A percentile compares a stretch with the other conserved stretches of the same genome.
Conservation (phyloP, 257 asterid species). For the Leptodermis oblonga region DNA sequence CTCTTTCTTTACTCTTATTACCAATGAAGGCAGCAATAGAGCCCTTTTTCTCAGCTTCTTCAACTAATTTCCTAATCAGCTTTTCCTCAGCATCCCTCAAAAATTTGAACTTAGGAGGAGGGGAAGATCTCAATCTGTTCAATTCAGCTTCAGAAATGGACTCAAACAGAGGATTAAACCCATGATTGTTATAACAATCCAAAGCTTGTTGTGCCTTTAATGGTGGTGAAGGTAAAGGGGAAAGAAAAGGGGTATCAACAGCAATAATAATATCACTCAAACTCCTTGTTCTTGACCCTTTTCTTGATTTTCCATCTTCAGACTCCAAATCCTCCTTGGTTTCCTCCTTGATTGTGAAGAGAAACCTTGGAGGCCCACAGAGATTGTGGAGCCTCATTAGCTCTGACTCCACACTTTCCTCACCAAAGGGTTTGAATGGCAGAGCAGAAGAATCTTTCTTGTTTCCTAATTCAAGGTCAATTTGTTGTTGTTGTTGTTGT, state of each 20-base stretch:
- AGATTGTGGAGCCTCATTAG: constrained; percentile 79
- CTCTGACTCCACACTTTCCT: constrained; percentile 67
- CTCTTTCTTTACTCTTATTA: constrained; percentile 37
- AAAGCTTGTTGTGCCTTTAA: constrained; percentile 31
- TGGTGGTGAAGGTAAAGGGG: constrained; percentile 75
- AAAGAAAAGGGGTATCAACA: constrained; percentile 39
- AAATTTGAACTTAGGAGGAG: constrained; percentile 92
- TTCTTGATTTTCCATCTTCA: constrained; percentile 67
- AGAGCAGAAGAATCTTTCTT: constrained; percentile 21
- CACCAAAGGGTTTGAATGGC: constrained; percentile 39
- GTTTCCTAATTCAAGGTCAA: constrained; percentile 55
- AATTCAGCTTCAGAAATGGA: constrained; percentile 54
- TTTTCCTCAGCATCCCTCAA: constrained; percentile 95
- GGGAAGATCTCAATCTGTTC: constrained; percentile 63
- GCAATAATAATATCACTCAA: constrained; percentile 54
- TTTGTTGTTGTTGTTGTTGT: constrained; percentile 25
- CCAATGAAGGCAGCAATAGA: constrained; percentile 38
- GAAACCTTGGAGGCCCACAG: constrained; percentile 90
- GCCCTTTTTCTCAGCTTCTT: constrained; percentile 45
- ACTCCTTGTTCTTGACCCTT: constrained; percentile 65
- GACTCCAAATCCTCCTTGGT: constrained; percentile 87
- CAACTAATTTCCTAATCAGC: constrained; percentile 45
- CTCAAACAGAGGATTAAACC: constrained; percentile 82
- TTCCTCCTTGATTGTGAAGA: constrained; percentile 88
- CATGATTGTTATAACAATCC: constrained; percentile 52